Conservation (phyloP, 805 yeast genomes). For the Yarrowia sp. region DNA sequence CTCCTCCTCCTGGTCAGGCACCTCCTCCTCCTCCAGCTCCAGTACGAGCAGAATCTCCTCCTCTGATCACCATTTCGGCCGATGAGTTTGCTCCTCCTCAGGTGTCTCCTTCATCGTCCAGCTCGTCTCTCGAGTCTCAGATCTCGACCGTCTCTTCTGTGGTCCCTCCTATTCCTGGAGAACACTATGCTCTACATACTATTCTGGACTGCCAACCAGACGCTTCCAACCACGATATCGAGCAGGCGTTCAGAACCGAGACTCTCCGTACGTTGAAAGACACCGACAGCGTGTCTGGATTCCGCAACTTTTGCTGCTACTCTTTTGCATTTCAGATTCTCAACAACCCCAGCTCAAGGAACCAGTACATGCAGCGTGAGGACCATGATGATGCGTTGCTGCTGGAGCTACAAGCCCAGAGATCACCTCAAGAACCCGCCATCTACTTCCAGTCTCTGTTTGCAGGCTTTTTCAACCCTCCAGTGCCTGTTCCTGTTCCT, state of each 20-base stretch:
- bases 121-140: not conserved
- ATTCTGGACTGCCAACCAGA: constrained; percentile 3
- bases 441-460: constrained; percentile 5
- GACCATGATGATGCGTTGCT: constrained; percentile 9
- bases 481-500: not conserved
- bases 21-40: not conserved
- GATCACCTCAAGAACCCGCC: constrained; percentile 1
- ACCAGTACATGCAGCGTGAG: constrained; percentile 9
- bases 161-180: not conserved
- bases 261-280: not conserved
- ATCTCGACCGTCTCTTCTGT: not conserved
- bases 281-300: not conserved
- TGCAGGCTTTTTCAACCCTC: constrained; percentile 13
- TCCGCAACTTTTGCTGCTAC: constrained; percentile 13
- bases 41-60: not conserved
- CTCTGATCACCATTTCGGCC: not conserved
- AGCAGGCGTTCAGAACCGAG: not conserved
- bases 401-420: not conserved
- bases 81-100: not conserved
- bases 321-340: constrained; percentile 20
- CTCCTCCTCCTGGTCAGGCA: not conserved
- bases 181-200: not conserved
- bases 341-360: constrained; percentile 13
- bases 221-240: constrained; percentile 10
- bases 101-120: not conserved